phyloP scores from a whole-genome alignment of 176 grass and related monocot species.

The Oryza punctata region DNA sequence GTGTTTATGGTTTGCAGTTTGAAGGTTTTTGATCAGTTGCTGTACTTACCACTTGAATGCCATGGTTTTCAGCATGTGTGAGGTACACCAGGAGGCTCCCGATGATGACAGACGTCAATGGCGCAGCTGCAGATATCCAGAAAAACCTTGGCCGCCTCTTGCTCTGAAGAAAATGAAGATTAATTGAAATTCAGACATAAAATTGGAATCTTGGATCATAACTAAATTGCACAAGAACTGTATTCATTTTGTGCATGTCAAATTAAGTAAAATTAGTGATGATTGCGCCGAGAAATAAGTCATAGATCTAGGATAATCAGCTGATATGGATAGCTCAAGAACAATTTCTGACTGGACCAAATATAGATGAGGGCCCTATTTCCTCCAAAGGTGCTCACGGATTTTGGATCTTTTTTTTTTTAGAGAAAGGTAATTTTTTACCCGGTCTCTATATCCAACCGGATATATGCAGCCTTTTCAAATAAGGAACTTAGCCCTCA shows the following conservation, averaged over 20 bases:
- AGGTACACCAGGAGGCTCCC: conserved; percentile 81
- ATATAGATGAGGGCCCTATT: neutral
- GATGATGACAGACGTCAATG: conserved; percentile 74
- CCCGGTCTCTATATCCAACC: too few relatives aligned
- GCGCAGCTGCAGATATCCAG: conserved; percentile 90
- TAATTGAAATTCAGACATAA: neutral
- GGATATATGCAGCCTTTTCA: too few relatives aligned
- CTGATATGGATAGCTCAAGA: neutral
- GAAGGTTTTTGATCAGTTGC: neutral
- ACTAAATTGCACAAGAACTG: neutral
- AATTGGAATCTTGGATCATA: neutral
- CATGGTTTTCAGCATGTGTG: conserved; percentile 91
- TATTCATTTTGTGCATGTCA: neutral
- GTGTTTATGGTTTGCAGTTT: neutral
- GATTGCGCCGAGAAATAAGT: neutral
- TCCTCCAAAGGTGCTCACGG: neutral
- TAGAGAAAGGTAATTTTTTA: too few relatives aligned
- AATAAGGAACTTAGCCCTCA: too few relatives aligned
- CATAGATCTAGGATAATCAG: neutral
- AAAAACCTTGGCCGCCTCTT: conserved; percentile 73
- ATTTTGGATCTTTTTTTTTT: too few relatives aligned
- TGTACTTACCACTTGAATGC: conserved; percentile 81
- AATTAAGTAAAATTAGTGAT: neutral
- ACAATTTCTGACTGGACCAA: neutral
- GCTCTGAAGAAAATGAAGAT: conserved; percentile 53